A percentile compares a stretch with the other conserved stretches of the same genome.
These are phyloP conservation scores for Paraurostyla sp. DNA, from an alignment of 73 alveolate genomes.

Conservation along the genomic window DNA sequence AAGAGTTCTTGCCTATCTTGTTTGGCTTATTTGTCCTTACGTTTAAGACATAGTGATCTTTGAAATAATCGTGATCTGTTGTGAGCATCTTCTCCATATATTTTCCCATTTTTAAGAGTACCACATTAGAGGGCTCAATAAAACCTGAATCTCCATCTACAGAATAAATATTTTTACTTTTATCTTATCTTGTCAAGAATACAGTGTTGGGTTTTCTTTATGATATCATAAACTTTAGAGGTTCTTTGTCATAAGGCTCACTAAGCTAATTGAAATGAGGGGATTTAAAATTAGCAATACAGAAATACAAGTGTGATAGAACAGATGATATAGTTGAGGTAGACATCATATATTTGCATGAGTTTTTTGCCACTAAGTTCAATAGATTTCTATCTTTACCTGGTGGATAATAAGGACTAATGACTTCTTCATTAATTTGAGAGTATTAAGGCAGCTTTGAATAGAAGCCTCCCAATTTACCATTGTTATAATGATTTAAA, in stretches of 20 bases:
- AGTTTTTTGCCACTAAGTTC: slow-evolving; percentile 13
- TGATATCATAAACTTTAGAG: slow-evolving; percentile 87
- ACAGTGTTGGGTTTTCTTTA: slow-evolving; percentile 88
- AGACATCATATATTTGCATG: slow-evolving; percentile 69
- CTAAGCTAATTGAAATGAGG: slow-evolving; percentile 84
- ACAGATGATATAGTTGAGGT: slow-evolving; percentile 82
- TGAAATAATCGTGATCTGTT: slow-evolving; percentile 69
- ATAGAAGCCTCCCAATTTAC: slow-evolving; percentile 48
- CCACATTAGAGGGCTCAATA: slow-evolving; percentile 75
- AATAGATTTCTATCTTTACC: slow-evolving; percentile 59
- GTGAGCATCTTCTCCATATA: slow-evolving; percentile 88
- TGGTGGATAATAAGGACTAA: slow-evolving; percentile 72
- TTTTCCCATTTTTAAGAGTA: slow-evolving; percentile 85
- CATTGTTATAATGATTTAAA: slow-evolving; percentile 10
- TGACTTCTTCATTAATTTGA: slow-evolving; percentile 68
- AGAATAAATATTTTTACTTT: slow-evolving; percentile 67
- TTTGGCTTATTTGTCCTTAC: slow-evolving; percentile 28
- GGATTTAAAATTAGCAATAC: slow-evolving; percentile 78
- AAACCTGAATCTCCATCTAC: slow-evolving; percentile 90
- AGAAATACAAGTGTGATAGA: slow-evolving; percentile 79
- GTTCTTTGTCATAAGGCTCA: slow-evolving; percentile 79
- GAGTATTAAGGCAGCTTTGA: slow-evolving; percentile 73
- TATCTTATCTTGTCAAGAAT: slow-evolving; percentile 70
- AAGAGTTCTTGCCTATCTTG: slow-evolving; percentile 37
- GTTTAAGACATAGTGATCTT: slow-evolving; percentile 39